Evolutionary conservation across 257 asterid species (phyloP).

Genomic region (Jacaranda mimosifolia): DNA sequence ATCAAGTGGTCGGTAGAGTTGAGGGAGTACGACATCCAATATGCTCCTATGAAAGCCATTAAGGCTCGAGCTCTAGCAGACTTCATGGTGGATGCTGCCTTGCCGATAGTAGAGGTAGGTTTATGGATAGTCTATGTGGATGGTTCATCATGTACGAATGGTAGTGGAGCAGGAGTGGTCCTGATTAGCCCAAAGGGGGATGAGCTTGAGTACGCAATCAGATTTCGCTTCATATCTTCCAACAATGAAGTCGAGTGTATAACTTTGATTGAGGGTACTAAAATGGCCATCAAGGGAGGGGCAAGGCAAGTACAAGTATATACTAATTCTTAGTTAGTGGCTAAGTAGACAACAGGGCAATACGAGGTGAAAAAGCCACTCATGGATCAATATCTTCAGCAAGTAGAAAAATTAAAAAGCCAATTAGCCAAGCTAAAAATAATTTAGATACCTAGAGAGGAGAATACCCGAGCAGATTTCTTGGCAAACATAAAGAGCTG

Average conservation of each 20-base stretch:
- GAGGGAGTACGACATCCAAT: neutral
- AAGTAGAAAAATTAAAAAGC: no score
- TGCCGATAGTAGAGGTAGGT: neutral
- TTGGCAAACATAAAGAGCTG: no score
- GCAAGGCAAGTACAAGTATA: no score
- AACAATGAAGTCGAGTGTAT: neutral
- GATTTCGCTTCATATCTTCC: neutral
- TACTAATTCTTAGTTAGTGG: no score
- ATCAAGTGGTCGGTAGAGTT: neutral
- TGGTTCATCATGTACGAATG: neutral
- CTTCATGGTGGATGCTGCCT: neutral
- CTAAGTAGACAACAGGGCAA: no score
- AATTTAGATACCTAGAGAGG: no score
- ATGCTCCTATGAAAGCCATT: neutral
- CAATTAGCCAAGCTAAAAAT: no score
- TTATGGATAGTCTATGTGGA: neutral
- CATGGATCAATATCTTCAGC: no score
- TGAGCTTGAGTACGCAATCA: neutral
- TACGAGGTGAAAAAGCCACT: no score
- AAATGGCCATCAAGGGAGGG: neutral
- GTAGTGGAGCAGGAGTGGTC: neutral
- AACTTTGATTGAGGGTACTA: neutral
- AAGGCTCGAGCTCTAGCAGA: neutral
- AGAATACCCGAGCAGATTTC: no score
- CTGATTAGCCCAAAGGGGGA: neutral